Evolutionary conservation across 1,139 yeast genomes (phyloP).

Genomic region (Pichia sp.): DNA sequence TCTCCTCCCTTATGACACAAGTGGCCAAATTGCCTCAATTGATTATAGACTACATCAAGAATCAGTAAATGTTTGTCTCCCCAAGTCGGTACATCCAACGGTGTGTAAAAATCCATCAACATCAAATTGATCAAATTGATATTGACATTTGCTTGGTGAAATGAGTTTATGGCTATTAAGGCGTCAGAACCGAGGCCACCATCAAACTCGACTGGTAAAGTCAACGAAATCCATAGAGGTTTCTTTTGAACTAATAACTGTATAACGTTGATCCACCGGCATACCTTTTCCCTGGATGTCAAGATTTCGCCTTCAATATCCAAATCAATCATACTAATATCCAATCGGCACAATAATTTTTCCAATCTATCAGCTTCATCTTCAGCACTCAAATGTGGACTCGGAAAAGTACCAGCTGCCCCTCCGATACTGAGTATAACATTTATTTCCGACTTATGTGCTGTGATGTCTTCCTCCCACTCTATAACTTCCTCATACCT

Average conservation of each 20-base stretch:
- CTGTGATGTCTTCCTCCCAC: constrained; percentile 19
- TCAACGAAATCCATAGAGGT: constrained; percentile 22
- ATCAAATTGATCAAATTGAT: constrained; percentile 24
- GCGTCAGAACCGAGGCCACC: constrained; percentile 25
- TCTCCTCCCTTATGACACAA: background rate
- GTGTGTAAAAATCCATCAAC: constrained; percentile 32
- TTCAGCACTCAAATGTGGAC: constrained; percentile 8
- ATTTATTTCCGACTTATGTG: constrained; percentile 15
- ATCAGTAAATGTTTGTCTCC: constrained; percentile 27
- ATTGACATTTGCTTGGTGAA: constrained; percentile 12
- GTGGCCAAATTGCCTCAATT: background rate
- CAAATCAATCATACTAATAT: constrained; percentile 25
- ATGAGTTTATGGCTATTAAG: constrained; percentile 15
- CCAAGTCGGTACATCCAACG: constrained; percentile 24
- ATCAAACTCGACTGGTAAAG: constrained; percentile 29
- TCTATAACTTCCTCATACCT: constrained; percentile 24
- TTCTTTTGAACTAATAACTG: constrained; percentile 5
- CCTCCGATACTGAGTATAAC: constrained; percentile 31
- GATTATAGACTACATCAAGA: constrained; percentile 14
- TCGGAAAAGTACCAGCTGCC: constrained; percentile 28
- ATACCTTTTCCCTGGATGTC: constrained; percentile 10
- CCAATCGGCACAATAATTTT: constrained; percentile 16
- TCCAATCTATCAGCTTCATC: constrained; percentile 19
- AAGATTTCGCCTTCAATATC: constrained; percentile 29
- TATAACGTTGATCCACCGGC: constrained; percentile 13